Evolutionary conservation across 345 rosid genomes (phyloP).

Genomic region (Arabidopsis suecica): DNA sequence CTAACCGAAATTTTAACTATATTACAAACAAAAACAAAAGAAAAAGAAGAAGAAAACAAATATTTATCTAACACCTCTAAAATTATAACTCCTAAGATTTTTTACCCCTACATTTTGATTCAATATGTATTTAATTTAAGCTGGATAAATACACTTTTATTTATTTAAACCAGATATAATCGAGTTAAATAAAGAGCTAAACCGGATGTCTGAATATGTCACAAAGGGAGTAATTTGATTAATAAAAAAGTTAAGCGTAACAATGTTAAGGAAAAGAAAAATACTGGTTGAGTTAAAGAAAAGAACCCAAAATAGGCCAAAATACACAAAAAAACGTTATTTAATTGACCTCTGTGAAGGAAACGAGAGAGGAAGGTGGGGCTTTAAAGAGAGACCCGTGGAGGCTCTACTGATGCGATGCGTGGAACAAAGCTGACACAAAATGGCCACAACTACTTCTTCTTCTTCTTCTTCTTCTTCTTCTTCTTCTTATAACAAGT

Average conservation of each 20-base stretch:
- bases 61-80: background rate
- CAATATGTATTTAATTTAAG: background rate
- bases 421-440: conserved; percentile 60
- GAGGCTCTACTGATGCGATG: conserved; percentile 53
- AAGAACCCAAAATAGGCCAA: background rate
- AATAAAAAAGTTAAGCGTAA: background rate
- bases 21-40: background rate
- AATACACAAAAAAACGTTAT: background rate
- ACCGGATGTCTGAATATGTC: background rate
- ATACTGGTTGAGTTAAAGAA: background rate
- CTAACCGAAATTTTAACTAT: background rate
- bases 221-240: conserved; percentile 3
- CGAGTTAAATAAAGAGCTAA: background rate
- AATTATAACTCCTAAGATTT: background rate
- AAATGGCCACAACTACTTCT: conserved; percentile 45
- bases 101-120: background rate
- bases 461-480: conserved; percentile 11
- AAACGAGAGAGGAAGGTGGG: conserved; percentile 31
- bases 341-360: background rate
- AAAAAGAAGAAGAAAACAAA: background rate
- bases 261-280: background rate
- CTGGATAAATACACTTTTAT: background rate
- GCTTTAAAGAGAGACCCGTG: conserved; percentile 55
- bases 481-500: background rate
- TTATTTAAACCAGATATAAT: background rate